phyloP scores from a whole-genome alignment of 1,139 yeast genomes.

The Debaryomycetaceae sp. region DNA sequence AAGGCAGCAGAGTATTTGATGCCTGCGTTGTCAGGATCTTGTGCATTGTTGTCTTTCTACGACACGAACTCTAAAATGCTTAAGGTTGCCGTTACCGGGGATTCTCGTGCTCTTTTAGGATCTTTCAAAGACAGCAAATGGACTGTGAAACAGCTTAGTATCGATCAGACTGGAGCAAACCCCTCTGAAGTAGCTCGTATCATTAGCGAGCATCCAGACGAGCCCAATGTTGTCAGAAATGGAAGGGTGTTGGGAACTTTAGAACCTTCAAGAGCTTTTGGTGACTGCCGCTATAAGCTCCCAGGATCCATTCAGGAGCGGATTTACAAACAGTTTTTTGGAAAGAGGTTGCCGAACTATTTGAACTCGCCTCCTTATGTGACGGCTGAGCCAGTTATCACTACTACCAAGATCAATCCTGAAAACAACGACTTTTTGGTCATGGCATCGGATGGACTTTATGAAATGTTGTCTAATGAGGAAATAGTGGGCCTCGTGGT shows the following conservation, averaged over 20 bases:
- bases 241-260: slow-evolving; percentile 93
- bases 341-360: slow-evolving; percentile 75
- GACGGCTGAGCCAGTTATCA: slow-evolving; percentile 91
- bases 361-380: slow-evolving; percentile 93
- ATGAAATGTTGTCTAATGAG: slow-evolving; percentile 87
- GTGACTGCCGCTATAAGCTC: slow-evolving; percentile 91
- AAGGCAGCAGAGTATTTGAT: slow-evolving; percentile 72
- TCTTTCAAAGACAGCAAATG: slow-evolving; percentile 68
- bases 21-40: slow-evolving; percentile 95
- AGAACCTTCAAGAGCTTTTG: slow-evolving; percentile 96
- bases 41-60: slow-evolving; percentile 84
- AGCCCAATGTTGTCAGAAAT: slow-evolving; percentile 74
- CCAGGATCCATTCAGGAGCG: slow-evolving; percentile 70
- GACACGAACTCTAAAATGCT: slow-evolving; percentile 70
- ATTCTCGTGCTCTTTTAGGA: slow-evolving; percentile 88
- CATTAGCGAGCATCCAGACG: slow-evolving; percentile 86
- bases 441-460: slow-evolving; percentile 91
- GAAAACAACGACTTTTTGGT: slow-evolving; percentile 80
- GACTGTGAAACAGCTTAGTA: slow-evolving; percentile 83
- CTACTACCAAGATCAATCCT: slow-evolving; percentile 74
- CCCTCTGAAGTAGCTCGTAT: slow-evolving; percentile 83
- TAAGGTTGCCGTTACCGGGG: slow-evolving; percentile 95
- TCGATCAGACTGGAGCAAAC: slow-evolving; percentile 94
- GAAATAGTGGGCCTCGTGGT: slow-evolving; percentile 91
- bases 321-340: slow-evolving; percentile 75